Conservation (phyloP, 805 yeast species). For the Vanderwaltozyma yarrowii region DNA sequence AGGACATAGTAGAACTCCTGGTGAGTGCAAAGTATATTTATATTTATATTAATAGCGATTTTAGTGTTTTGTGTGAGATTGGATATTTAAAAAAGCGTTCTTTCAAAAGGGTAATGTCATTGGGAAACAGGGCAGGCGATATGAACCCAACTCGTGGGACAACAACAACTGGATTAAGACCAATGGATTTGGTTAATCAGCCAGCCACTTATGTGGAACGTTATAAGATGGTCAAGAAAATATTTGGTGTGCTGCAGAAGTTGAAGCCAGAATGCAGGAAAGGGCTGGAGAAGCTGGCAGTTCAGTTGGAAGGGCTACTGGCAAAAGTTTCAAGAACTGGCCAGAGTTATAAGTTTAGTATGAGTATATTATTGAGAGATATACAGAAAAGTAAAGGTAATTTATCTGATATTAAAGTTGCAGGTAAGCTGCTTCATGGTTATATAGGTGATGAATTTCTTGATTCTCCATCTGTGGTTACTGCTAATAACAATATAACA, state of each 20-base stretch:
- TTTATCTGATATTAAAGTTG: constrained; percentile 14
- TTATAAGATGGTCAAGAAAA: constrained; percentile 20
- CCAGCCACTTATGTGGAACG: constrained; percentile 27
- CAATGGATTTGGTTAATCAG: constrained; percentile 21
- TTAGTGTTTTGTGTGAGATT: too few species aligned
- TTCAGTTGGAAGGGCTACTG: constrained; percentile 19
- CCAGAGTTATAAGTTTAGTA: constrained; percentile 25
- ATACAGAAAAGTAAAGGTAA: constrained; percentile 22
- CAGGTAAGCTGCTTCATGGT: constrained; percentile 12
- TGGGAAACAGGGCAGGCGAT: too few species aligned
- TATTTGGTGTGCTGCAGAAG: constrained; percentile 15
- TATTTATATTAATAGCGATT: too few species aligned
- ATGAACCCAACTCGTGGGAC: too few species aligned
- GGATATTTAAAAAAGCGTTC: too few species aligned
- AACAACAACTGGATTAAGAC: too few species aligned
- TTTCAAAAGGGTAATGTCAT: too few species aligned
- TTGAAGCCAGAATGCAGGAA: constrained; percentile 8
- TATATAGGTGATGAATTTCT: constrained; percentile 1
- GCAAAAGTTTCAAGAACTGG: constrained; percentile 19
- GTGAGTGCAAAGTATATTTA: too few species aligned
- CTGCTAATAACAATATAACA: constrained; percentile 2
- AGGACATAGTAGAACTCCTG: too few species aligned
- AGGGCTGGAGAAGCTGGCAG: constrained; percentile 14
- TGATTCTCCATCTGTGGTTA: background rate
- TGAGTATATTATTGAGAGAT: constrained; percentile 25